Evolutionary conservation across 2,329 filamentous ascomycete genomes (phyloP), one percentile per base, ranked within the genome.

Genomic region (Calonectria crousiana): DNA sequence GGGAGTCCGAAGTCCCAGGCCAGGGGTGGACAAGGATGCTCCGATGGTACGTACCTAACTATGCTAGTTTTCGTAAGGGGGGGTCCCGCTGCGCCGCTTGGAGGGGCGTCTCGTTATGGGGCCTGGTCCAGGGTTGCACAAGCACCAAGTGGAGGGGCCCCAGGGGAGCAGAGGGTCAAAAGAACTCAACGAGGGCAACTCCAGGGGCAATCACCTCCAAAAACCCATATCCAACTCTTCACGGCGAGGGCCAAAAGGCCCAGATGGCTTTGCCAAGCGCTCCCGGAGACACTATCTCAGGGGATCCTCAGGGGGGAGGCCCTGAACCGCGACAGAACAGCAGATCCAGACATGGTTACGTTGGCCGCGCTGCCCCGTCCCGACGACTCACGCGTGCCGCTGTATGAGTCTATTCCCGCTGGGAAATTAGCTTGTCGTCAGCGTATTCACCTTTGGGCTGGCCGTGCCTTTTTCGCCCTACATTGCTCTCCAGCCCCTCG

Each of bases 341-440:
- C 56, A 49, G 41, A 65, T 65, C 41, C 60, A 65, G 28, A 26
- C 60, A 65, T 65, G 60, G 60, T 49, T 65, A 47, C 30, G 60
- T 65, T 44, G 60, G 28, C 38, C 18, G 41, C 34, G 32, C 36
- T 41, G 60, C 38, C 60, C 60, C 60, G 41, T 49, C 38, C 38
- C 18, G 38, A 49, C 38, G 28, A 65, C 60, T 38, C 56, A 62
- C 56, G 32, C 56, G 56, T 62, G 56, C 56, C 34, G 36, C 56
- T 62, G 36, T 62, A 62, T 56, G 52, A 62, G 56, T 62, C 56
- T 62, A 62, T 62, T 62, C 34, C 62, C 62, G 49, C 62, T 69
- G 75, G 75, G 75, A 76, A 75, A 76, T 76, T 76, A 65, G 36
- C 66, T 66, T 36, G 69, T 76, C 69, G 74, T 76, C 74, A 73